Base-by-base conservation (phyloP, 495 filamentous ascomycete genomes). In the Xylaria venustula region DNA sequence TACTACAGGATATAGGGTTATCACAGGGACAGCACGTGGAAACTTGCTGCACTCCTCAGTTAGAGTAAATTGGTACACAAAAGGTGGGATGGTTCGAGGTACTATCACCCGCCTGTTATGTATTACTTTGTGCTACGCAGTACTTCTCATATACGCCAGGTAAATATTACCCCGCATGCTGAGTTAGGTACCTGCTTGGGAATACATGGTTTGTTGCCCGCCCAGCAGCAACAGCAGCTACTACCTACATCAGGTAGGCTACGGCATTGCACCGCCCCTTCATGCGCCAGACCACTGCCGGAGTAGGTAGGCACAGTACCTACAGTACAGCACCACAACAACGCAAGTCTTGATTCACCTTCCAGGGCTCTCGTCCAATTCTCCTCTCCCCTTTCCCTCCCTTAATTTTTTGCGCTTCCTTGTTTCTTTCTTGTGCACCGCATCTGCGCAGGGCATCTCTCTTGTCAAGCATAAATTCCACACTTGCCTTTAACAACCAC, bases 371-470 rank as follows among this genome's bases (percentile, higher is more conserved):
- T 40, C 58, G 42, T 48, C 58, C 58, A 54, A 47, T 54, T 54
- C 42, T 23, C 58, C 50, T 32, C 58, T 54, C 41, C 58, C n/a
- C 58, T 25, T 48, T 48, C 40, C 50, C 41, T 54, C 14, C 48
- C 47, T 48, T 17, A 40, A 26, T 37, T 47, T 61, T 61, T 61
- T 54, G 58, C 58, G 58, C 50, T 48, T 47, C 44, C 40, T 28
- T 32, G 40, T 42, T 48, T 48, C 50, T 47, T 61, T 54, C 49
- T 54, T 36, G 58, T 61, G 58, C 58, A 52, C 54, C 58, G 48
- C 58, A 46, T 20, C 58, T 30, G 47, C 50, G 47, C 58, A 61
- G 47, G 58, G 49, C 50, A 22, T 41, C n/a, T 53, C 58, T 61
- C 41, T 22, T 54, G 49, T 60, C 41, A 60, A 48, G n/a, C 25